Evolutionary conservation across 140 eudicot species (phyloP), one percentile per base, ranked within the genome.

Genomic region (Flaveria floridana): DNA sequence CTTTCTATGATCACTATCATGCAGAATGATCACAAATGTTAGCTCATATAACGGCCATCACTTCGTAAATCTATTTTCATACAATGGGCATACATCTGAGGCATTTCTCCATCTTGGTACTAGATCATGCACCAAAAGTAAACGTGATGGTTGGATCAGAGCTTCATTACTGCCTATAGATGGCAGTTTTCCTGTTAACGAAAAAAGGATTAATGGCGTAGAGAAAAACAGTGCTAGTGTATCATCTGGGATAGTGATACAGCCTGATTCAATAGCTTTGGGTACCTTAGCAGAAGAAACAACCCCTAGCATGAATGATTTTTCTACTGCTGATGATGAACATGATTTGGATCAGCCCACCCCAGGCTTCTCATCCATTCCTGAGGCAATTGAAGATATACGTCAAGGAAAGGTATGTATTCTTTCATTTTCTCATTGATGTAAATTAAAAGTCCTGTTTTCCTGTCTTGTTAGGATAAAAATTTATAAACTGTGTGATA

Each of bases 341-440:
- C 85, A 79, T 62, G 89, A 85, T 72, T 80, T 87, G 83, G 96
- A 91, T 74, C 79, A 65, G 34, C 93, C 97, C n/a, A 79, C 96
- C 3, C 26, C 77, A 15, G 97, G 96, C 14, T 91, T 91, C 46
- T 82, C 97, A 7, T 89, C 96, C 26, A 89, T 91, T 44, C 81
- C 84, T 0, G 97, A 89, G 41, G 97, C 97, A 10, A 84, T 89
- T 73, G 93, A 91, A 82, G 97, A 91, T 73, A 91, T 91, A 73
- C 91, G 88, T 8, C 88, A 87, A 28, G 97, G 97, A 76, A 91
- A 89, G 93, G 97, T 91, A 10, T 30, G 83, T 81, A 23, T 65
- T 78, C 21, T 28, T 20, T 63, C 46, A 14, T 12, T 62, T 58
- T 12, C 6, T 52, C 10, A 52, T 21, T 57, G 26, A 2, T 42